phyloP scores from a whole-genome alignment of 208 protist genomes.

The Trichomonas vaginalis region DNA sequence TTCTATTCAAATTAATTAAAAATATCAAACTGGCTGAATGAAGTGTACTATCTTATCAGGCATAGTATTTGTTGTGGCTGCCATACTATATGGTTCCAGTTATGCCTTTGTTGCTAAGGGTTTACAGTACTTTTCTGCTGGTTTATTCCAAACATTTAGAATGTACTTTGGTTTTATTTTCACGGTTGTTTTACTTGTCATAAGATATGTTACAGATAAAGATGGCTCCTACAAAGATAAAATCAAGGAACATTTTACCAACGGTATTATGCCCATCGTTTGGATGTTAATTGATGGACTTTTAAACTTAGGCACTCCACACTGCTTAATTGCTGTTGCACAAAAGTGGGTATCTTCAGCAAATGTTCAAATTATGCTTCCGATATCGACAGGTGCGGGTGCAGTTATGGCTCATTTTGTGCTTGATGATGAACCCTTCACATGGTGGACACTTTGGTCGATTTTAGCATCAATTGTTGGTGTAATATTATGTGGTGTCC shows the following conservation, averaged over 20 bases:
- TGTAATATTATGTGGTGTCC: background rate
- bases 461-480: background rate
- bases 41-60: background rate
- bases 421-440: background rate
- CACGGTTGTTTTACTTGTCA: background rate
- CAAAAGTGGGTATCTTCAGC: background rate
- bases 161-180: background rate
- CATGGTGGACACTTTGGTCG: background rate
- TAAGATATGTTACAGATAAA: background rate
- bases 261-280: background rate
- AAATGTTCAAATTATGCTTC: background rate
- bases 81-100: background rate
- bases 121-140: background rate
- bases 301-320: background rate
- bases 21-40: too few relatives aligned
- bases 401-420: background rate
- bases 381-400: background rate
- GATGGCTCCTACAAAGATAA: background rate
- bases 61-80: background rate
- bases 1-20: too few relatives aligned
- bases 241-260: background rate
- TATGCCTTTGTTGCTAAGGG: background rate
- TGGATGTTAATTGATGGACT: background rate
- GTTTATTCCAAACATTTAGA: background rate
- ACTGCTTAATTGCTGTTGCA: background rate